These are phyloP conservation scores for Linderniella brevidens DNA, from an alignment of 257 asterid genomes.

Conservation along the genomic window DNA sequence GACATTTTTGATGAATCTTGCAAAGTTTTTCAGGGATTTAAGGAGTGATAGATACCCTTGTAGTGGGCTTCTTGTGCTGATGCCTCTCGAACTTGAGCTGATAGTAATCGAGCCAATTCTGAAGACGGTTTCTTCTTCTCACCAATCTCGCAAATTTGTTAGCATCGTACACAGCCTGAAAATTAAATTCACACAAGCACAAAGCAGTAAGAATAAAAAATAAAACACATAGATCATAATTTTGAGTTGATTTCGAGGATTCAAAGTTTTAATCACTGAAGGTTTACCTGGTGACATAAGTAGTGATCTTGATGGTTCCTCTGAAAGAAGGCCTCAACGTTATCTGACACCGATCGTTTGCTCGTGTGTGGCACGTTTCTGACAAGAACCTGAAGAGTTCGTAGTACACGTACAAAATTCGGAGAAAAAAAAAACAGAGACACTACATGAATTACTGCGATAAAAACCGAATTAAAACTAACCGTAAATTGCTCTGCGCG, in stretches of 20 bases:
- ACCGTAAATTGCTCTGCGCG: slow-evolving; percentile 95
- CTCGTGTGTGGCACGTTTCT: slow-evolving; percentile 70
- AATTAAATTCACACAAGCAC: neutral
- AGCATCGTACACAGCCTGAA: slow-evolving; percentile 78
- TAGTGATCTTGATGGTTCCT: slow-evolving; percentile 82
- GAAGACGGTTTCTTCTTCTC: slow-evolving; percentile 53
- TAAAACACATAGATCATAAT: too few species aligned
- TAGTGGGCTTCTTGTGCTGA: slow-evolving; percentile 73
- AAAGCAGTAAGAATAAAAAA: slow-evolving; percentile 5
- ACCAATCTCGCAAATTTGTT: slow-evolving; percentile 72
- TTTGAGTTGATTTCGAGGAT: too few species aligned
- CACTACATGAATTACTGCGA: neutral
- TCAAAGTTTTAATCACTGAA: neutral
- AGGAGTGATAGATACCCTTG: slow-evolving; percentile 28
- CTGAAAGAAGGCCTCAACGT: slow-evolving; percentile 53
- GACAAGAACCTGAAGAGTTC: slow-evolving; percentile 64
- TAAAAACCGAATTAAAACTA: slow-evolving; percentile 14
- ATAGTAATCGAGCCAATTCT: slow-evolving; percentile 88
- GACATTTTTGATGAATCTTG: neutral
- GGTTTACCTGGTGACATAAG: slow-evolving; percentile 78
- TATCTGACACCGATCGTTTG: slow-evolving; percentile 55
- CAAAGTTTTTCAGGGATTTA: slow-evolving; percentile 3
- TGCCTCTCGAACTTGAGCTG: slow-evolving; percentile 81
- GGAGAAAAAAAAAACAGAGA: neutral
- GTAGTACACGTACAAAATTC: slow-evolving; percentile 1